Evolutionary conservation across 2,329 filamentous ascomycete species (phyloP).

Genomic region (Colletotrichum shisoi): DNA sequence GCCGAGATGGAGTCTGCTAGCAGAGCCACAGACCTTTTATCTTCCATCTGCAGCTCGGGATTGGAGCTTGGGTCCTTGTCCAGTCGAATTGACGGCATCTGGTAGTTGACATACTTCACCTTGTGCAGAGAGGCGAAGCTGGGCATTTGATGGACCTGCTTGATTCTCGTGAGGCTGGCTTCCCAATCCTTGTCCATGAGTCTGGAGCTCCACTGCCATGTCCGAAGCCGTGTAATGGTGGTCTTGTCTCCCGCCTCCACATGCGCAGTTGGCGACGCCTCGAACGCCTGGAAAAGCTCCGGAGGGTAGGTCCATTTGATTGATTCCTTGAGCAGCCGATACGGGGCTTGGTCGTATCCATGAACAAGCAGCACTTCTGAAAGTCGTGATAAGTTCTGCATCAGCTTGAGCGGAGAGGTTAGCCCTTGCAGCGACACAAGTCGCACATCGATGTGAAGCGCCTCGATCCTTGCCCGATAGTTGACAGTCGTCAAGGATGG

Average conservation of each 20-base stretch:
- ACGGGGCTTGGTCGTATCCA: conserved; percentile 72
- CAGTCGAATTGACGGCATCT: conserved; percentile 57
- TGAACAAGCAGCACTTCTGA: conserved; percentile 76
- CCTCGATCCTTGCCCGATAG: conserved; percentile 75
- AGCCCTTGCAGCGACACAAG: conserved; percentile 64
- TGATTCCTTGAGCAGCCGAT: conserved; percentile 63
- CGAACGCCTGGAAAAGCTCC: conserved; percentile 70
- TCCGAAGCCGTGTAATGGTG: conserved; percentile 52
- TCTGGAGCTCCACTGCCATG: conserved; percentile 70
- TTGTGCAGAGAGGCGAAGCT: conserved; percentile 65
- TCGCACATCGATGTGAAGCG: conserved; percentile 75
- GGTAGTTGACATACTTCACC: conserved; percentile 70
- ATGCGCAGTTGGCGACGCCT: conserved; percentile 55
- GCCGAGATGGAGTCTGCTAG: conserved; percentile 58
- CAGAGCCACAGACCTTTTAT: conserved; percentile 45
- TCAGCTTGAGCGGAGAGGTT: conserved; percentile 58
- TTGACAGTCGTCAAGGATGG: conserved; percentile 61
- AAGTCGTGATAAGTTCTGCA: conserved; percentile 72
- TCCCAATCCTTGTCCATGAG: conserved; percentile 49
- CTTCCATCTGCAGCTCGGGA: conserved; percentile 52
- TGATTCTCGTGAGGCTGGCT: conserved; percentile 57
- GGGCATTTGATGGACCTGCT: conserved; percentile 60
- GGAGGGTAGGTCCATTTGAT: conserved; percentile 75
- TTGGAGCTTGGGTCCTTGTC: conserved; percentile 51
- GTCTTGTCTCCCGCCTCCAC: conserved; percentile 47